Base-by-base conservation (phyloP, 371 early-diverging fungal species). In the Lichtheimia hyalospora region DNA sequence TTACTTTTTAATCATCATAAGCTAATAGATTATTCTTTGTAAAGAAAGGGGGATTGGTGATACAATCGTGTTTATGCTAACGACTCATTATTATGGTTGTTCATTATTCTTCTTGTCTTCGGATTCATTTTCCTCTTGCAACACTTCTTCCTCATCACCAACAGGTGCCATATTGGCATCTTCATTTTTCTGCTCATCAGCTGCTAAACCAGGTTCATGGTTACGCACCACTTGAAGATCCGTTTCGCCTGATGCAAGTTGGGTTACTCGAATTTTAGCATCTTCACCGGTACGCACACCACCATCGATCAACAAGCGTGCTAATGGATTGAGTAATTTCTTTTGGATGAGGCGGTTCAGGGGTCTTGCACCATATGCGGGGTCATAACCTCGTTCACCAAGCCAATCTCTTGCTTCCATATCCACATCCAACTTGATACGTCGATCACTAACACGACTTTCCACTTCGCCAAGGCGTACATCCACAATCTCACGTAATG, bases 351-450 rank as follows among this genome's bases (percentile, higher is more conserved):
- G 71, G 3, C 95, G 80, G 67, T 94, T 92, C 56, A 92, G 69
- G 14, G 92, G 91, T 14, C 86, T 84, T 1, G 91, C 95, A 60
- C 96, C 97, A 74, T 92, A 96, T 3, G 84, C 83, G 3, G 94
- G 93, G 64, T 92, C 92, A 71, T 92, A 93, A 0, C 92, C 89
- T 40, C 86, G 81, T 27, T 87, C 84, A 14, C 92, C 84, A 25
- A 96, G 77, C 87, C 90, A 89, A 28, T 91, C 83, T 42, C 84
- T 82, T 8, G 93, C 95, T 2, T 71, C 71, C 12, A 85, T 75
- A 49, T 82, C 79, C n/a, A 94, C 86, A 13, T 84, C 80, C 15
- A 95, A 75, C 0, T 64, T 71, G 49, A 96, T 89, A 16, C 90
- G 84, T 53, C 91, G 87, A 67, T 91, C 91, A 25, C 84, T 75